phyloP scores from a whole-genome alignment of 2,329 filamentous ascomycete species.

The Alternaria burnsii region DNA sequence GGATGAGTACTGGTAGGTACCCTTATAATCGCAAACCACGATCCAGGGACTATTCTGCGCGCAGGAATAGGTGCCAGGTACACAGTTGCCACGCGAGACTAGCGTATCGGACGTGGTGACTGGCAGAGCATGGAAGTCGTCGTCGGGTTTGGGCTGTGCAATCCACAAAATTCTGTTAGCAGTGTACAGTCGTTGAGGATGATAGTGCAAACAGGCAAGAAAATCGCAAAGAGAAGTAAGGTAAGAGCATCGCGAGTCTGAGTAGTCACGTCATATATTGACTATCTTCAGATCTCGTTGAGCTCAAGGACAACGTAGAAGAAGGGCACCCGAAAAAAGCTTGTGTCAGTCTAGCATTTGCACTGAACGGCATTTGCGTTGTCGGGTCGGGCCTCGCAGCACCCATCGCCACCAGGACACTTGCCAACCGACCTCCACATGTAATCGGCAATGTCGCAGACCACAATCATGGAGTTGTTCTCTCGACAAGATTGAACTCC shows the following conservation, averaged over 20 bases:
- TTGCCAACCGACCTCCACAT: slow-evolving; percentile 3
- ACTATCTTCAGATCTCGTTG: not conserved
- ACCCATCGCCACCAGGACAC: slow-evolving; percentile 2
- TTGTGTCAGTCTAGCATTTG: not conserved
- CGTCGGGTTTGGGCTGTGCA: not conserved
- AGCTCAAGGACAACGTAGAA: not conserved
- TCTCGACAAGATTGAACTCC: slow-evolving; percentile 7
- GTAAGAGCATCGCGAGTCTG: not conserved
- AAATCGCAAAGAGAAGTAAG: not conserved
- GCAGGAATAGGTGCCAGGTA: slow-evolving; percentile 4
- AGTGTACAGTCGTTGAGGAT: not conserved
- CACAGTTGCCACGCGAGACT: not conserved
- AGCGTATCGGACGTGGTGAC: not conserved
- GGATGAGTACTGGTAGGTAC: slow-evolving; percentile 3
- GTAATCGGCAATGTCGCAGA: slow-evolving; percentile 11
- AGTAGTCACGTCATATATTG: not conserved
- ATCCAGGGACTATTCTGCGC: not conserved
- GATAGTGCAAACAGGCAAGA: not conserved
- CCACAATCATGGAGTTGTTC: slow-evolving; percentile 2
- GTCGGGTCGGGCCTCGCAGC: slow-evolving; percentile 5
- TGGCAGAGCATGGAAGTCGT: not conserved
- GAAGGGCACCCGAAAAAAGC: not conserved
- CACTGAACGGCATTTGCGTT: slow-evolving; percentile 3
- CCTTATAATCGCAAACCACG: slow-evolving; percentile 1
- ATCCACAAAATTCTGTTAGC: not conserved